These are phyloP conservation scores for Endocladia muricata DNA, from an alignment of 31 red algal genomes.

Conservation along the genomic window DNA sequence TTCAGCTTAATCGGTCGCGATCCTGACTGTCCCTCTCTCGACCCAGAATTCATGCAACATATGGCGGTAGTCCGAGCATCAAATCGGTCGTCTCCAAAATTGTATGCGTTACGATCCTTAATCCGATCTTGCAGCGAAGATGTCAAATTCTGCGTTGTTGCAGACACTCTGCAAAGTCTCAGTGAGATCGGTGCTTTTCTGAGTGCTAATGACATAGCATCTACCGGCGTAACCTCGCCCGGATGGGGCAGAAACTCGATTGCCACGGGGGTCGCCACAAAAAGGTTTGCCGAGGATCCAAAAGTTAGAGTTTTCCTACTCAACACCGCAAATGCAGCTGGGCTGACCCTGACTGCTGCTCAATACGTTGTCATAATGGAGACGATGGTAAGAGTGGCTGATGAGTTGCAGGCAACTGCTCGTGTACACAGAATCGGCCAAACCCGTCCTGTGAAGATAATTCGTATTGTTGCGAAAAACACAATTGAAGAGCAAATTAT, in stretches of 20 bases:
- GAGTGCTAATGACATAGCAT: constrained; percentile 18
- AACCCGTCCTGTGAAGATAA: constrained; percentile 45
- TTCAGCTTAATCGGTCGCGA: constrained; percentile 22
- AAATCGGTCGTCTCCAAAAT: constrained; percentile 22
- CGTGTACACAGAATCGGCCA: constrained; percentile 72
- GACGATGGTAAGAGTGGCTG: constrained; percentile 43
- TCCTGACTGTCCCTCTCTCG: constrained; percentile 38
- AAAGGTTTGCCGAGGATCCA: constrained; percentile 55
- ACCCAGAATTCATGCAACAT: constrained; percentile 45
- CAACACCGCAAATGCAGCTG: constrained; percentile 57
- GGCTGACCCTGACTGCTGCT: constrained; percentile 58
- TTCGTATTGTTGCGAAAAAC: constrained; percentile 55
- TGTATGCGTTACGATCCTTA: constrained; percentile 35
- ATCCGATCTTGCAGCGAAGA: constrained; percentile 17
- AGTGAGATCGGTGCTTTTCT: constrained; percentile 34
- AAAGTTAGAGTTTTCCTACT: constrained; percentile 43
- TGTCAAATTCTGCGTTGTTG: constrained; percentile 68
- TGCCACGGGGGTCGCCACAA: constrained; percentile 15
- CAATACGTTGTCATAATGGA: constrained; percentile 57
- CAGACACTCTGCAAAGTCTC: constrained; percentile 41
- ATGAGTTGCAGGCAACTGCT: constrained; percentile 66
- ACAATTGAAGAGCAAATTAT: constrained; percentile 68
- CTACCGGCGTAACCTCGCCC: constrained; percentile 26
- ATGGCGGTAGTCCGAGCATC: constrained; percentile 1
- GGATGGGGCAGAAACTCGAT: constrained; percentile 2